These are phyloP conservation scores for Cavenderia fasciculata DNA, from an alignment of 78 protist genomes.

Conservation along the genomic window DNA sequence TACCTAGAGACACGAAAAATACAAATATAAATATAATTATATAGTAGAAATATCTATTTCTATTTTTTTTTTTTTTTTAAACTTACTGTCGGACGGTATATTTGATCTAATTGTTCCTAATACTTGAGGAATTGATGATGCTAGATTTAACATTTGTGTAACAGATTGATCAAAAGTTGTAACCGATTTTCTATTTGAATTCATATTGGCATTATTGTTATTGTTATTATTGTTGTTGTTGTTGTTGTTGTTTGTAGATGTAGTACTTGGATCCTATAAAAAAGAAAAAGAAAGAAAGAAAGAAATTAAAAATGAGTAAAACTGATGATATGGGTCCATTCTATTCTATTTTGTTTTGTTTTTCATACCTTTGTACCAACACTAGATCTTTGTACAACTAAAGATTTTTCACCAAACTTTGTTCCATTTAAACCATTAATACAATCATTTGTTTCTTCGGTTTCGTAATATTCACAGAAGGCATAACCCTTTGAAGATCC, in stretches of 20 bases:
- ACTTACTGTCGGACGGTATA: constrained; percentile 3
- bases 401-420: constrained; percentile 27
- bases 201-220: neutral
- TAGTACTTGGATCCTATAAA: too few species aligned
- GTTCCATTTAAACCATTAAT: constrained; percentile 48
- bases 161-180: neutral
- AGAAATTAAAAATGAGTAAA: too few species aligned
- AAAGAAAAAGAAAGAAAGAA: too few species aligned
- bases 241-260: constrained; percentile 2
- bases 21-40: neutral
- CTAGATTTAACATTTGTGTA: constrained; percentile 17
- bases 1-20: neutral
- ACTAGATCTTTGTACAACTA: constrained; percentile 71
- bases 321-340: too few species aligned
- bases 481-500: constrained; percentile 77
- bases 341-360: too few species aligned
- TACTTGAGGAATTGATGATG: constrained; percentile 30
- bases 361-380: constrained; percentile 59
- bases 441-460: constrained; percentile 39
- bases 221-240: neutral
- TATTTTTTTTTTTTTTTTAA: neutral
- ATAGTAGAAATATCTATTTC: neutral
- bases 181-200: neutral
- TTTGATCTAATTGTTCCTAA: constrained; percentile 21
- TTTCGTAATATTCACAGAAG: constrained; percentile 77